A percentile compares a stretch with the other conserved stretches of the same genome.
phyloP scores from a whole-genome alignment of 1,284 basidiomycete genomes.

The Cutaneotrichosporon sp. region DNA sequence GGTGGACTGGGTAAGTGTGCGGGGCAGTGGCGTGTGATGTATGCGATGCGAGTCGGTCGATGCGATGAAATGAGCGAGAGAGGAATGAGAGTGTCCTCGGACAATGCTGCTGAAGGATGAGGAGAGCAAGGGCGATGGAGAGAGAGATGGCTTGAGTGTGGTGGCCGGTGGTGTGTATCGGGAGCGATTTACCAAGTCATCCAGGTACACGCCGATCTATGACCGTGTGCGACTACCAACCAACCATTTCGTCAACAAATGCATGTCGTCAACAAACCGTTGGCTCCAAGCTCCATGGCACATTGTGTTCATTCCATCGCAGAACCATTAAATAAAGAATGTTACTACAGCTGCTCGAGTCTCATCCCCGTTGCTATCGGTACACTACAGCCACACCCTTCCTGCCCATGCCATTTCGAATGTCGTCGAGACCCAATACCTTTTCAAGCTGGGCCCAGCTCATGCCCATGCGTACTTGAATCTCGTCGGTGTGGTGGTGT shows the following conservation, averaged over 20 bases:
- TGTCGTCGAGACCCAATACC: constrained; percentile 55
- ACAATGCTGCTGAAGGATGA: no score
- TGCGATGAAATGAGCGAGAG: not conserved
- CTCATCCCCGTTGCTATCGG: constrained; percentile 12
- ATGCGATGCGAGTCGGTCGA: not conserved
- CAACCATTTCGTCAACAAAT: no score
- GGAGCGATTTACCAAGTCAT: no score
- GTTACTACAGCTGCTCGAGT: no score
- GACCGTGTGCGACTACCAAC: no score
- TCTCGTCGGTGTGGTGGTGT: constrained; percentile 83
- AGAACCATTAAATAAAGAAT: no score
- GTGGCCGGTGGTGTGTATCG: no score
- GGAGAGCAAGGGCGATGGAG: not conserved
- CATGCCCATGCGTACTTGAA: constrained; percentile 73
- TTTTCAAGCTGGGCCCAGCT: constrained; percentile 76
- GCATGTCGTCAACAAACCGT: no score
- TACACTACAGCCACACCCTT: constrained; percentile 39
- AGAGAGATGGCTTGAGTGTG: not conserved
- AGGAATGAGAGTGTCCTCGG: not conserved
- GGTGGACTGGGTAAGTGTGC: not conserved
- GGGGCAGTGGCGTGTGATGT: not conserved
- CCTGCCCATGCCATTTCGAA: constrained; percentile 28
- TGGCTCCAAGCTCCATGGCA: no score
- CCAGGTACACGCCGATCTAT: constrained; percentile 1
- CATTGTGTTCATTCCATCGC: no score